phyloP scores from a whole-genome alignment of 371 early-diverging fungal genomes.

The Rhizomucor pusillus region DNA sequence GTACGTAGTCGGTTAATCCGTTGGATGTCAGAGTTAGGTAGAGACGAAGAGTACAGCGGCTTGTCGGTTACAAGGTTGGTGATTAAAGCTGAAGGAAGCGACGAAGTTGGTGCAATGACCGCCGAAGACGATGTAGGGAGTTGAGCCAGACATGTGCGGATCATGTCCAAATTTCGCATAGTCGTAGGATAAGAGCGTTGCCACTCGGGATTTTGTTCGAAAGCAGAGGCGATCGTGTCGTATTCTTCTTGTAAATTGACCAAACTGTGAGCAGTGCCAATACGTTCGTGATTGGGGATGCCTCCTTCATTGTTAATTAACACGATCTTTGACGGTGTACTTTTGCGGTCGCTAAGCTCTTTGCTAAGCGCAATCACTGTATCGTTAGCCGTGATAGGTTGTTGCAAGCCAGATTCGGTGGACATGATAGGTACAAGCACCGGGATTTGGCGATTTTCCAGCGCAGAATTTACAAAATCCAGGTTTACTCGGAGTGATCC shows the following conservation, averaged over 20 bases:
- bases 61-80: conserved; percentile 51
- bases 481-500: conserved; percentile 23
- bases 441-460: conserved; percentile 42
- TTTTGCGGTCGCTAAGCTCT: conserved; percentile 12
- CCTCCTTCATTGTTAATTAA: conserved; percentile 52
- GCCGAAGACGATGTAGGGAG: conserved; percentile 46
- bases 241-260: conserved; percentile 49
- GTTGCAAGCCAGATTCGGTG: conserved; percentile 18
- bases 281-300: conserved; percentile 44
- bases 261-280: conserved; percentile 48
- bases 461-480: conserved; percentile 39
- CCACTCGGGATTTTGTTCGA: conserved; percentile 26
- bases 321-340: conserved; percentile 27
- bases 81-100: conserved; percentile 43
- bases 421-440: conserved; percentile 40
- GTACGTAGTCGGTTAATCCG: conserved; percentile 45
- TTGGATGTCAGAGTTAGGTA: conserved; percentile 23
- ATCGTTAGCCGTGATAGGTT: conserved; percentile 26
- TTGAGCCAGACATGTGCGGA: conserved; percentile 29
- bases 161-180: conserved; percentile 28
- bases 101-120: conserved; percentile 37
- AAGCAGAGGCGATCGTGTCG: conserved; percentile 26
- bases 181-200: conserved; percentile 21
- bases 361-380: conserved; percentile 30
- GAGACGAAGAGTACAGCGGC: conserved; percentile 48